These are phyloP conservation scores for Myotisia sp. DNA, from an alignment of 2,329 filamentous ascomycete genomes.

Conservation along the genomic window DNA sequence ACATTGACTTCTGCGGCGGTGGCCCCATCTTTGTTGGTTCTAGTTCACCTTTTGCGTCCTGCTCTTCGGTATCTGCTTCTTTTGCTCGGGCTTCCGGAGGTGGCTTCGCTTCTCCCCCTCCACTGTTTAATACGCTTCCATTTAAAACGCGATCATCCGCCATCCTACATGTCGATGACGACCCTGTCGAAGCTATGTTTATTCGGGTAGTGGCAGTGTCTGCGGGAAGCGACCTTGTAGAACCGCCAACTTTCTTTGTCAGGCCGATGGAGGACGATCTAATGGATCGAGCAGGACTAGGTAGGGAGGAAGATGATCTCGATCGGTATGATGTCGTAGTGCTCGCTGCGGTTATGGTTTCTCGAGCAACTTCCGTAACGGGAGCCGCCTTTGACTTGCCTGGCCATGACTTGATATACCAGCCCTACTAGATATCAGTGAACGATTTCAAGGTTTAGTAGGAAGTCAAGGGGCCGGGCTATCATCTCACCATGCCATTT, in stretches of 20 bases:
- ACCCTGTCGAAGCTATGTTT: conserved; percentile 31
- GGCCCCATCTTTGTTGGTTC: not conserved
- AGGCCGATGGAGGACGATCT: conserved; percentile 19
- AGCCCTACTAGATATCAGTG: conserved; percentile 20
- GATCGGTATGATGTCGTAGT: conserved; percentile 24
- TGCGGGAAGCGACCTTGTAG: conserved; percentile 32
- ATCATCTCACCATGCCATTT: conserved; percentile 4
- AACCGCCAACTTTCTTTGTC: conserved; percentile 27
- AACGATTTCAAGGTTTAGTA: too few relatives aligned
- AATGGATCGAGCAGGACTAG: conserved; percentile 22
- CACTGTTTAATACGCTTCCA: not conserved
- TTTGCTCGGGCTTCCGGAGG: not conserved
- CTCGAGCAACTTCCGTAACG: conserved; percentile 36
- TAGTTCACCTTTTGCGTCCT: not conserved
- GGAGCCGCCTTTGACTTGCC: conserved; percentile 32
- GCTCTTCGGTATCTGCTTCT: conserved; percentile 1
- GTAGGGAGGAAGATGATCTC: conserved; percentile 16
- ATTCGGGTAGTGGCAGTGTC: conserved; percentile 32
- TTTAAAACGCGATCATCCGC: conserved; percentile 9
- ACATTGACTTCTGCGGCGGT: conserved; percentile 7
- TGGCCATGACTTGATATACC: conserved; percentile 35
- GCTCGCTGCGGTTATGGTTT: conserved; percentile 34
- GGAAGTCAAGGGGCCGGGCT: too few relatives aligned
- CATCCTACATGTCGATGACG: conserved; percentile 19
- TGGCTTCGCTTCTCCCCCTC: not conserved